Conservation (phyloP, 176 grass and related monocot species). For the Oryza australiensis region DNA sequence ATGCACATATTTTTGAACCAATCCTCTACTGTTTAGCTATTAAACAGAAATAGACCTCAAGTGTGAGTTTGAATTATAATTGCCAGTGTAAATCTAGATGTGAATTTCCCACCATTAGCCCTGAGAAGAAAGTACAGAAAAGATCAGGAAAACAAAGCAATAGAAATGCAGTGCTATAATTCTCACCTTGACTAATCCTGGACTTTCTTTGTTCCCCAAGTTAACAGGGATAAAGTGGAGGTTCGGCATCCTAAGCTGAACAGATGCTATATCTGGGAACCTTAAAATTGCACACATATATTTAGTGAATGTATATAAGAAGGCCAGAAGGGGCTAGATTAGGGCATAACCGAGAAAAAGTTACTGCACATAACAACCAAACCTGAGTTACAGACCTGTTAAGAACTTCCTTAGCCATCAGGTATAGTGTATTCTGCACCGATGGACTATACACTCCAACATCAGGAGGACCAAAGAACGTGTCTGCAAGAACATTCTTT, state of each 20-base stretch:
- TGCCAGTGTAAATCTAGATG: not conserved
- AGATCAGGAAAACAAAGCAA: not conserved
- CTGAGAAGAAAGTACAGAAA: not conserved
- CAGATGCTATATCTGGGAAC: conserved; percentile 71
- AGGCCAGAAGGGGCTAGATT: not conserved
- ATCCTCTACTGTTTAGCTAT: not conserved
- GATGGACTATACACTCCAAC: conserved; percentile 93
- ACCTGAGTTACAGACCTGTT: conserved; percentile 53
- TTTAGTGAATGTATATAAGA: not conserved
- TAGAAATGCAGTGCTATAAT: not conserved
- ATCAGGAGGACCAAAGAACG: conserved; percentile 82
- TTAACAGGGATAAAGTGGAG: conserved; percentile 91
- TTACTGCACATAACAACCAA: not conserved
- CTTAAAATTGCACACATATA: conserved; percentile 33
- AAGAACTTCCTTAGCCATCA: conserved; percentile 86
- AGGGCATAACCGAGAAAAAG: not conserved
- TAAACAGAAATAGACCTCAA: not conserved
- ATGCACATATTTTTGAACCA: not conserved
- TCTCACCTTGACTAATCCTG: conserved; percentile 79
- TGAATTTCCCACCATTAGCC: not conserved
- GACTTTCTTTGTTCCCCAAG: conserved; percentile 76
- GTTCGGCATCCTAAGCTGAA: conserved; percentile 91
- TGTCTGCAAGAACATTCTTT: conserved; percentile 71
- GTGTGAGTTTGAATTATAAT: not conserved
- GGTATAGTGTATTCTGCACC: conserved; percentile 85